Evolutionary conservation across 345 rosid species (phyloP), one percentile per base, ranked within the genome.

Genomic region (Iberis pinnata): DNA sequence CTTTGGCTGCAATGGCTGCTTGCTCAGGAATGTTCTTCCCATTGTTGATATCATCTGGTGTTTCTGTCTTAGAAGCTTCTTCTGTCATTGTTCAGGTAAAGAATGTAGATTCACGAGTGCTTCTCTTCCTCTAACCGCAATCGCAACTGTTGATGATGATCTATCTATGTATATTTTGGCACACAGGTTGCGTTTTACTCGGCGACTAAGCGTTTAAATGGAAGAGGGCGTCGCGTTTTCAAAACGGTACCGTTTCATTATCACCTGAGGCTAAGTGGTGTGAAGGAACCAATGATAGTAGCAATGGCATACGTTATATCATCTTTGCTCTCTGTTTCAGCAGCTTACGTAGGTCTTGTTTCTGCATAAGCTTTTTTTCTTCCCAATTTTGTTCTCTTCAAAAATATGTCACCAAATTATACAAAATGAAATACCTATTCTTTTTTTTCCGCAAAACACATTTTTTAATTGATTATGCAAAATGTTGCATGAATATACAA

Each of bases 11-110:
- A 54, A 84, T 90, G 98, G 96, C 98, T 69, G 85, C 95, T 50
- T 80, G 84, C 65, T 79, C 88, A 1, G 95, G 98, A 76, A 87
- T 90, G 96, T 87, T 87, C 70, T 72, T 90, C 17, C 96, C 98
- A 11, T 76, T 90, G 39, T 65, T 84, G 70, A 76, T 84, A 63
- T 73, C 96, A 1, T 87, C 89, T 17, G 95, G 96, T 43, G 73
- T 90, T 53, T 81, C 82, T 24, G 46, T 84, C 51, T 43, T 81
- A 56, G 96, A 90, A 75, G 76, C 75, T 33, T 65, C 75, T 41
- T 78, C 86, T 14, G 75, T 84, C 49, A 36, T 81, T 8, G 38
- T 80, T 67, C 98, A 87, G 95, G 96, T 84, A 67, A 10, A 29
- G 10, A 29, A 29, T 9, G 8, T 6, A 7, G 8, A 29, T 5